Evolutionary conservation across 306 rosid species (phyloP).

Genomic region (Casuarina equisetifolia): DNA sequence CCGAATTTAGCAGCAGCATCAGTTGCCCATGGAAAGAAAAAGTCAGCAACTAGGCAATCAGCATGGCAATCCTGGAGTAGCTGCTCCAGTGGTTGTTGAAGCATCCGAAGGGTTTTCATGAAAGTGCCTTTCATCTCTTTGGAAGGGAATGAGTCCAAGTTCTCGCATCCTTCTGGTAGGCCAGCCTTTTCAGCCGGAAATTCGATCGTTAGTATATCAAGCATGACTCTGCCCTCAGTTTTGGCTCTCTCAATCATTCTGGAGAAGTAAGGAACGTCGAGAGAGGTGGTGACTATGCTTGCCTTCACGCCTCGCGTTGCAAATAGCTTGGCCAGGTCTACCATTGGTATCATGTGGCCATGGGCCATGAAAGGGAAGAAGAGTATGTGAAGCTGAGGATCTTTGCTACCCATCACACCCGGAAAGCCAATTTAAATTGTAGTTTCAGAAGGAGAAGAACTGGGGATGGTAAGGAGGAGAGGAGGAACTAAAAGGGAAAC

Average conservation of each 20-base stretch:
- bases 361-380: slow-evolving; percentile 38
- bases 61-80: slow-evolving; percentile 40
- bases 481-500: too few species aligned
- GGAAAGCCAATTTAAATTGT: too few species aligned
- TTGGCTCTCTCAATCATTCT: not conserved
- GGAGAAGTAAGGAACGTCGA: slow-evolving; percentile 16
- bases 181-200: slow-evolving; percentile 44
- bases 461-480: too few species aligned
- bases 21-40: slow-evolving; percentile 46
- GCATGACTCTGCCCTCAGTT: not conserved
- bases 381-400: slow-evolving; percentile 19
- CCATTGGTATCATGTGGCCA: slow-evolving; percentile 37
- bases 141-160: slow-evolving; percentile 15
- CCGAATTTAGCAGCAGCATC: slow-evolving; percentile 49
- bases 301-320: slow-evolving; percentile 21
- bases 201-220: slow-evolving; percentile 14
- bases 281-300: slow-evolving; percentile 35
- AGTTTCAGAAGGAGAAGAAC: too few species aligned
- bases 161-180: slow-evolving; percentile 54
- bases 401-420: not conserved
- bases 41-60: slow-evolving; percentile 48
- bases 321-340: slow-evolving; percentile 35
- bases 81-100: slow-evolving; percentile 40
- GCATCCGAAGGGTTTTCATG: slow-evolving; percentile 27
- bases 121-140: not conserved